A percentile compares a stretch with the other conserved stretches of the same genome.
Conservation (phyloP, 2,329 filamentous ascomycete species). For the Sporothrix humicola region DNA sequence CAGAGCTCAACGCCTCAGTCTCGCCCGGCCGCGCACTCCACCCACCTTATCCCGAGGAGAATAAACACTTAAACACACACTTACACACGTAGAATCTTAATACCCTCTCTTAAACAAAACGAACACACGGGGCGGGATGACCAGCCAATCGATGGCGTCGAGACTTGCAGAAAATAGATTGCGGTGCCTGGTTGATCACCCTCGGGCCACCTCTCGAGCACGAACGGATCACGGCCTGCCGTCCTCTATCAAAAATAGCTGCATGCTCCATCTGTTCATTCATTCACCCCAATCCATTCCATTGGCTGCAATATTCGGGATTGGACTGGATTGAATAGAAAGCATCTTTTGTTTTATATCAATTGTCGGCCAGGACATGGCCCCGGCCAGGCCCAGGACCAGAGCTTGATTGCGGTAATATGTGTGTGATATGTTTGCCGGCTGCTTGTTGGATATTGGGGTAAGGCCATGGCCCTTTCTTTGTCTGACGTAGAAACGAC, state of each 20-base stretch:
- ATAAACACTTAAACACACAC: constrained; percentile 10
- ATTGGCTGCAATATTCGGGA: background rate
- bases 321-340: background rate
- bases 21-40: background rate
- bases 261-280: background rate
- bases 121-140: constrained; percentile 2
- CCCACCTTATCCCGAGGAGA: constrained; percentile 16
- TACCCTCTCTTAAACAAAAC: background rate
- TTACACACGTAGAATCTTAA: background rate
- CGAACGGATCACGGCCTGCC: constrained; percentile 10
- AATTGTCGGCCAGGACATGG: background rate
- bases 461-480: too few species aligned
- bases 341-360: background rate
- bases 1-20: background rate
- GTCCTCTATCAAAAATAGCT: background rate
- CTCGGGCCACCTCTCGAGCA: background rate
- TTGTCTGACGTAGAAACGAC: background rate
- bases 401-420: constrained; percentile 15
- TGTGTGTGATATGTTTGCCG: background rate
- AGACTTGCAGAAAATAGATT: constrained; percentile 21
- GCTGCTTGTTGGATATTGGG: background rate
- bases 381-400: constrained; percentile 10
- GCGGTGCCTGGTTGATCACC: constrained; percentile 28
- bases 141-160: constrained; percentile 3
- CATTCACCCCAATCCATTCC: too few species aligned